Base-by-base conservation (phyloP, 108 stramenopile genomes). In the Discostella stelligeroides region DNA sequence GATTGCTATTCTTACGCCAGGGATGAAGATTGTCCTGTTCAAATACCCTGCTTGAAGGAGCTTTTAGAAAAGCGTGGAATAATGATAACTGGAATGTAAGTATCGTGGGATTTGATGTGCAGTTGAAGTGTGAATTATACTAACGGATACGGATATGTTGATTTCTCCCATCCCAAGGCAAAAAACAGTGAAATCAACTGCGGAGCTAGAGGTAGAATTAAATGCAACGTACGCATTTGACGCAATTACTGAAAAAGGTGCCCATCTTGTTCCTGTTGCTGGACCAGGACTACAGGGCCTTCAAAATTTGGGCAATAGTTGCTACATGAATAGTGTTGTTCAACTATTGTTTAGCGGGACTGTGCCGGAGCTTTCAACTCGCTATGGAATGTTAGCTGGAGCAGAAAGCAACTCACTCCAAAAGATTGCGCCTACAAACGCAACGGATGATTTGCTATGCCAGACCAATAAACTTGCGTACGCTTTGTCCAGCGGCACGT, bases 1-100 rank as follows among this genome's bases (percentile, higher is more conserved):
- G 99, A 99, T 82, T 96, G 98, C 29, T 99, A 94, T 77, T 92
- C 91, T 30, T 99, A 99, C 72, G 97, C 97, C 47, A 86, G 88
- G 57, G 98, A 98, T 66, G 98, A 99, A 85, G 95, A 99, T 76
- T 84, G 93, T n/a, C 92, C 97, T 47, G 98, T 99, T 15, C 82
- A 84, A 60, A 95, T 98, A 73, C 96, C 99, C 17, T 95, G 97
- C 54, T 81, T 99, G 66, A 89, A 79, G 25, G 95, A 98, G 56
- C 84, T 99, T 62, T 70, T 99, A 66, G 72, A 66, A 12, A 90
- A 89, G 57, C 95, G 96, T 57, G 98, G 98, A 25, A 97, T 98
- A 48, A 80, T 96, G 27, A 81, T 88, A 42, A 79, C 86, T 12
- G 81, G 70, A 4, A 63, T 94, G 81, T 76, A 57, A 80, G 82